Base-by-base conservation (phyloP, 2,329 filamentous ascomycete species). In the Fulvia fulva region DNA sequence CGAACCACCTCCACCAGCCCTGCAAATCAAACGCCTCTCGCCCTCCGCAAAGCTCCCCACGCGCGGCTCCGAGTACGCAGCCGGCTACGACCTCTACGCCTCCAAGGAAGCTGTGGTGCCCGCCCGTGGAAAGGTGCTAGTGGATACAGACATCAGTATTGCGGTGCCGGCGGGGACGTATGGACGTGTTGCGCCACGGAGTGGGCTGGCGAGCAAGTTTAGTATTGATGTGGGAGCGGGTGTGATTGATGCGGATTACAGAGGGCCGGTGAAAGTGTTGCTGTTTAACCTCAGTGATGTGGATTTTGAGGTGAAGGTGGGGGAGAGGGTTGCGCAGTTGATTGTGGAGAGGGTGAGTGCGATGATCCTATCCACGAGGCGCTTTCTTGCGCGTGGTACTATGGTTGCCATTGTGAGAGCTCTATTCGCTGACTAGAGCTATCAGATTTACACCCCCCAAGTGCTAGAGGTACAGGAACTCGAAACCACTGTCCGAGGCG, bases 211-310 rank as follows among this genome's bases (percentile, higher is more conserved):
- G 56, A 70, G 62, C 60, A 99, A 99, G 80, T 86, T 97, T 78
- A 94, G 92, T 77, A 97, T 99, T 73, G 91, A 97, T 75, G 94
- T 90, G 0, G 91, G 95, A 62, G 94, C 94, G 0, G 94, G 94
- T 55, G 94, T 99, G 64, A 97, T 99, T 68, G 94, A 99, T 75
- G 92, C 93, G 32, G 94, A 99, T 76, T 99, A 99, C 80, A 85
- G 94, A 34, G 94, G 94, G 21, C 89, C 89, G 66, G 88, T 99
- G 69, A 96, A 95, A 80, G 89, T 99, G 25, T 82, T 99, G 65
- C 84, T 99, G 53, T 97, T 97, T 76, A 99, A 99, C 78, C 87
- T 96, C 75, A 83, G 83, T 53, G 91, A 96, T 52, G 77, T 78
- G 43, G 91, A 96, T 73, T 97, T 95, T 71, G 80, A 78, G 46